Percentiles rank a stretch among this genome's conserved stretches.
Conservation (phyloP, 768 basidiomycete genomes). For the Amanita phalloides region DNA sequence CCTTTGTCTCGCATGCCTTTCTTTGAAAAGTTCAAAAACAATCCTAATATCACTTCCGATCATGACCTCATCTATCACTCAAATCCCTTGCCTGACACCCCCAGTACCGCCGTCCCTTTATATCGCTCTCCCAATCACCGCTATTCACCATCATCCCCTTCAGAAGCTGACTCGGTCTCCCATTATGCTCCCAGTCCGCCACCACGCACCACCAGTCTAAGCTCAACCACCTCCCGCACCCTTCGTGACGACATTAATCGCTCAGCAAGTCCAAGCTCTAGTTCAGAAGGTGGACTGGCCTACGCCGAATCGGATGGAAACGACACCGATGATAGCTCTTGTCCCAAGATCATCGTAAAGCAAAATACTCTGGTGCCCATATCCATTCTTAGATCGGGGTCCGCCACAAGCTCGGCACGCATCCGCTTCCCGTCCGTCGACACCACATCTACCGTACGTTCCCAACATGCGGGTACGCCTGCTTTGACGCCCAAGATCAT, state of each 20-base stretch:
- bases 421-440: constrained; percentile 9
- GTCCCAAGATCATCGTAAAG: constrained; percentile 9
- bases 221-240: background rate
- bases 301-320: constrained; percentile 39
- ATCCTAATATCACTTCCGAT: constrained; percentile 10
- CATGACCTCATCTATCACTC: constrained; percentile 6
- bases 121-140: background rate
- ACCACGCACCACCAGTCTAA: background rate
- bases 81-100: background rate
- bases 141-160: background rate
- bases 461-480: background rate
- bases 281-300: constrained; percentile 37
- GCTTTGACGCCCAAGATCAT: background rate
- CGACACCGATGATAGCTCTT: constrained; percentile 14
- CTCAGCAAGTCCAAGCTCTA: constrained; percentile 24
- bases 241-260: constrained; percentile 1
- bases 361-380: constrained; percentile 13
- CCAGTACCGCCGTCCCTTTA: constrained; percentile 2
- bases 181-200: constrained; percentile 9
- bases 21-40: constrained; percentile 44
- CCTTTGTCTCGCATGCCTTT: constrained; percentile 35
- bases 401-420: constrained; percentile 8
- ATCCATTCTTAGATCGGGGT: constrained; percentile 16
- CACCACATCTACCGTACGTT: constrained; percentile 4
- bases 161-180: constrained; percentile 5